Conservation (phyloP, 75 land plant genomes). For the Selaginella moellendorffii region DNA sequence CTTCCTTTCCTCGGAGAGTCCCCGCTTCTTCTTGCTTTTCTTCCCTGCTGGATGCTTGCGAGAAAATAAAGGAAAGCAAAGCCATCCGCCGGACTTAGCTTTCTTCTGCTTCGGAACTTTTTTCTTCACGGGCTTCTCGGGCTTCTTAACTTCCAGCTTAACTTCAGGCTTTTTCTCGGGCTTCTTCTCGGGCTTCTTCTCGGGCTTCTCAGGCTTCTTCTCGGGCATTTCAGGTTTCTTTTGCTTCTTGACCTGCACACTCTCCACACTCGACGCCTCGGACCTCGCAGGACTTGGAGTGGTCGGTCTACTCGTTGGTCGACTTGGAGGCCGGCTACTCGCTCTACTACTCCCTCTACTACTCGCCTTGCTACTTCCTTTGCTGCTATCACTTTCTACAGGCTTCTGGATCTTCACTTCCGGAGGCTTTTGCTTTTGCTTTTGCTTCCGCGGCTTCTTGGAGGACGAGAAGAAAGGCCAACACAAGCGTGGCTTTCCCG, state of each 20-base stretch:
- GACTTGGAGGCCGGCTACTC: not conserved
- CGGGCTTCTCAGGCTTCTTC: conserved; percentile 1
- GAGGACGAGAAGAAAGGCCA: not conserved
- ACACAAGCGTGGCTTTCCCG: not conserved
- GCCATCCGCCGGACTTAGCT: not conserved
- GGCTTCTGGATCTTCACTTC: not conserved
- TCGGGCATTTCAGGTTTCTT: too few relatives aligned
- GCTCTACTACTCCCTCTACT: not conserved
- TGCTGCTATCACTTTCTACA: not conserved
- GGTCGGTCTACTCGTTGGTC: not conserved
- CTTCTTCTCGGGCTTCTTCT: too few relatives aligned
- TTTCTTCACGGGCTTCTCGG: not conserved
- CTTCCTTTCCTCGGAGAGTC: not conserved
- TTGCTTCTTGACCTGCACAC: not conserved
- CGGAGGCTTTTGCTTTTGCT: not conserved
- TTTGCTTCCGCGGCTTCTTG: not conserved
- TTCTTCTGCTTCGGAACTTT: too few relatives aligned
- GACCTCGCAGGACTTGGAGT: not conserved
- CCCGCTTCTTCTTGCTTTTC: not conserved
- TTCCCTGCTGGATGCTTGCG: not conserved
- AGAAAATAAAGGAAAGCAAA: not conserved
- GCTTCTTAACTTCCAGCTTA: too few relatives aligned
- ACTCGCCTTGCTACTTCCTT: not conserved
- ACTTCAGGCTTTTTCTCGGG: too few relatives aligned
- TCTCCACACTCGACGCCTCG: not conserved